These are phyloP conservation scores for Ganoderma lingzhi DNA, from an alignment of 1,284 basidiomycete species.

Conservation along the genomic window DNA sequence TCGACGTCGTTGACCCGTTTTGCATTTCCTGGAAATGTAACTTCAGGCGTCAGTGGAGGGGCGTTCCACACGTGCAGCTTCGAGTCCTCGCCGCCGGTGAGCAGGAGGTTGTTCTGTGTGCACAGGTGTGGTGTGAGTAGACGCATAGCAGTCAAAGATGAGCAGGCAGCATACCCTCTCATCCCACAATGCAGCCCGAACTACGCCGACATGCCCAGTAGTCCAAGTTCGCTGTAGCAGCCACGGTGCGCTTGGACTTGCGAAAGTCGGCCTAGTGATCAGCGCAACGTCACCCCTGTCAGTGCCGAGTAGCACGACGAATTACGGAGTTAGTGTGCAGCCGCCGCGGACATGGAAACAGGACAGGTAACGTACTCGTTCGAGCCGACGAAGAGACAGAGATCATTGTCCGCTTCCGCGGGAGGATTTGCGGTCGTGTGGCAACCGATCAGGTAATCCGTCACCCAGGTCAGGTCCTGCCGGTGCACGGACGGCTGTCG, in stretches of 20 bases:
- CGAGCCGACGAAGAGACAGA: conserved; percentile 47
- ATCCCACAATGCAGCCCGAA: conserved; percentile 46
- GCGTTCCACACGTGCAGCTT: conserved; percentile 45
- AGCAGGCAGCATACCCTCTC: conserved; percentile 38
- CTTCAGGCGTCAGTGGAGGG: conserved; percentile 23
- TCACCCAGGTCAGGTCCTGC: conserved; percentile 47
- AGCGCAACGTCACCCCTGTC: conserved; percentile 47
- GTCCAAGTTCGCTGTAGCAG: conserved; percentile 42
- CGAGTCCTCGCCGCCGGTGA: conserved; percentile 50
- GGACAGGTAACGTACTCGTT: conserved; percentile 44
- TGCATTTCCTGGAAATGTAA: conserved; percentile 12
- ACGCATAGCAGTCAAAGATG: not conserved
- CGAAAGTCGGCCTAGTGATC: conserved; percentile 38
- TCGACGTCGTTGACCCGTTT: conserved; percentile 33
- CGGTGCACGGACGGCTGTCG: conserved; percentile 46
- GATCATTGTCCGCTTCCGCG: conserved; percentile 40
- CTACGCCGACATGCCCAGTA: conserved; percentile 44
- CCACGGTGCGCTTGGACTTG: conserved; percentile 40
- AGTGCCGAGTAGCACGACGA: no score
- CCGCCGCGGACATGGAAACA: not conserved
- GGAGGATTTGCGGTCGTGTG: conserved; percentile 38
- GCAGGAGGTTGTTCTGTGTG: conserved; percentile 44
- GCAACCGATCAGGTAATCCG: conserved; percentile 49
- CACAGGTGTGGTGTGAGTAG: not conserved
- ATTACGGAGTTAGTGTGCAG: not conserved